Conservation (phyloP, 768 basidiomycete genomes). For the Pholiota conissans region DNA sequence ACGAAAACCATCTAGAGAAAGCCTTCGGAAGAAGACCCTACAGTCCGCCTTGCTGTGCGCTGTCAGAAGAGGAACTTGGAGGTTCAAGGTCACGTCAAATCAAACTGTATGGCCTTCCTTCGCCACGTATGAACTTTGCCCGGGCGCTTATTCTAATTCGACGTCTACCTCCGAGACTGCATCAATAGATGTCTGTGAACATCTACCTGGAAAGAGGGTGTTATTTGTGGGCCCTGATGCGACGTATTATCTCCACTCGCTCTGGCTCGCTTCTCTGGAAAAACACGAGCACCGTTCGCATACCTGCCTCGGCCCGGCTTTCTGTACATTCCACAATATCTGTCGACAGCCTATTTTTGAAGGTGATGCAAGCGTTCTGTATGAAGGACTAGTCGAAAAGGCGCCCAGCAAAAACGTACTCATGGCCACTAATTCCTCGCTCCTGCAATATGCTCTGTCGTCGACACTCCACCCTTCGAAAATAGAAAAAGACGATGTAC, state of each 20-base stretch:
- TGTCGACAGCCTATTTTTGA: conserved; percentile 28
- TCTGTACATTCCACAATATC: conserved; percentile 55
- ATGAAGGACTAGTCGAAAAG: conserved; percentile 25
- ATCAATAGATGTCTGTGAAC: conserved; percentile 24
- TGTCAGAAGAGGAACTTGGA: conserved; percentile 6
- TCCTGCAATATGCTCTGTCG: conserved; percentile 51
- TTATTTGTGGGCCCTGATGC: conserved; percentile 46
- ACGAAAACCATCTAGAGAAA: not conserved
- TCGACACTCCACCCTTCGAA: conserved; percentile 37
- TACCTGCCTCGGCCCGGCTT: conserved; percentile 42
- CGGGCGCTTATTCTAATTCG: not conserved
- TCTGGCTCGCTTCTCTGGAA: conserved; percentile 40
- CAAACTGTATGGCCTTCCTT: conserved; percentile 4
- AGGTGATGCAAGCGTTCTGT: conserved; percentile 7
- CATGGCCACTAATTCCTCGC: conserved; percentile 35
- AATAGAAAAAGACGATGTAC: conserved; percentile 33
- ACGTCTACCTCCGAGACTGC: not conserved
- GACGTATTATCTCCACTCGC: conserved; percentile 42
- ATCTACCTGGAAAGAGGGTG: conserved; percentile 34
- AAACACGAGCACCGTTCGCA: conserved; percentile 30
- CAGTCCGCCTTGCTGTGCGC: conserved; percentile 11
- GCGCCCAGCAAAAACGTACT: conserved; percentile 38
- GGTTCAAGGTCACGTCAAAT: not conserved
- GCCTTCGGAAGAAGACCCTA: not conserved
- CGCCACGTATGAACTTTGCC: conserved; percentile 1